Base-by-base conservation (phyloP, 1,284 basidiomycete species). In the Ganoderma sinense region DNA sequence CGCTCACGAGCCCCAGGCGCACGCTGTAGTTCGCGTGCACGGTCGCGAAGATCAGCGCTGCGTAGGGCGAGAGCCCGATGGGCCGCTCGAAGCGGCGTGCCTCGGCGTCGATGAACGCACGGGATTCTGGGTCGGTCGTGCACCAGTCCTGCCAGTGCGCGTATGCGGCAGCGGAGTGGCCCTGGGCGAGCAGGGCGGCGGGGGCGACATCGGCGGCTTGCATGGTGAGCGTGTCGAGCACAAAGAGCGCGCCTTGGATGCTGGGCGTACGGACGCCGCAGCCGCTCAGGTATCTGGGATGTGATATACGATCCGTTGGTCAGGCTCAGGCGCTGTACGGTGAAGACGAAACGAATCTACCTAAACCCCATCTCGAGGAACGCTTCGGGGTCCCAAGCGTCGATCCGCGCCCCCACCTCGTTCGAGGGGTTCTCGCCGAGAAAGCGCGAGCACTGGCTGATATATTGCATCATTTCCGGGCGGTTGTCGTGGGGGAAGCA, bases 1-100 rank as follows among this genome's bases (percentile, higher is more conserved):
- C 33, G 55, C 67, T 68, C 40, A 68, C 58, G 56, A 68, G 67
- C n/a, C 67, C 67, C 33, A 68, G 67, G 6, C 48, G 16, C 4
- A 64, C 62, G 62, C 56, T 60, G 31, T 48, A 59, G 16, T 58
- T 48, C 5, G 43, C 58, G 23, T 66, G 65, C 31, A 66, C 23
- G 5, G 56, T 41, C 13, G 65, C 65, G 56, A 60, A 66, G 33
- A 60, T 29, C 23, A 66, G 58, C 7, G 65, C 20, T 0, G 65
- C 43, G 43, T 66, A 66, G 0, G 65, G 58, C 4, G 31, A 51
- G 23, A 39, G 20, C 31, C 65, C 65, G 33, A n/a, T 43, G 23
- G 65, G 65, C 43, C 65, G 58, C 31, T 16, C 56, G 58, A 66
- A 66, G 33, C 65, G 58, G 14, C 23, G 56, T 8, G 59, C 56